Base-by-base conservation (phyloP, 805 yeast genomes). In the Yarrowia yakushimensis region DNA sequence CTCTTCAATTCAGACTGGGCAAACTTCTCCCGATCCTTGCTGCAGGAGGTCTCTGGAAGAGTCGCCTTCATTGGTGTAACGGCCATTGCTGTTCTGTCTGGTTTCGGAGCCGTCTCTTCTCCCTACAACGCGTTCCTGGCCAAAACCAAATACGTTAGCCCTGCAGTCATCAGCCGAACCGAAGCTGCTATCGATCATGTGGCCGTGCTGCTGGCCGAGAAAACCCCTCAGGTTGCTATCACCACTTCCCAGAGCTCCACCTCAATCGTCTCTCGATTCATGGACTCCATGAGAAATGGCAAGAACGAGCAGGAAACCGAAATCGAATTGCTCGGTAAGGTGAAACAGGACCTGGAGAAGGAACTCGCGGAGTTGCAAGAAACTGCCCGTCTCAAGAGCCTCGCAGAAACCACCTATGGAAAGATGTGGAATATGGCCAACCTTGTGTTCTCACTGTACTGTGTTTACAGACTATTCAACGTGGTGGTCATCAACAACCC, bases 61-160 rank as follows among this genome's bases (percentile, higher is more conserved):
- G 69, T 77, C 11, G 76, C 76, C 18, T 68, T 77, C 39, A 65
- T 74, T n/a, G 80, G 80, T 13, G 72, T 78, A 34, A 70, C 78
- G 0, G 66, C 74, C 18, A 77, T 77, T 78, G 79, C 78, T 0
- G 63, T 71, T 7, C 66, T 77, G 34, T 72, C 78, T 17, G 80
- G 79, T 2, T 67, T 77, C 41, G 77, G 78, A 11, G 71, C 78
- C 10, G 76, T 77, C 20, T 67, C 74, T 17, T 78, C 79, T 7
- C 79, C 79, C 6, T 76, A 75, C 64, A 65, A 52, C 42, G 59
- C 43, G 13, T 52, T 52, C 59, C 33, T 52, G 33, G 59, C 59
- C 22, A 52, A 34, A 13, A 52, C 20, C 33, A 52, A 52, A 43
- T 52, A 52, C 25, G 59, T 52, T 15, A 52, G 59, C 74, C 17